These are phyloP conservation scores for Metschnikowia cerradonensis DNA, from an alignment of 805 yeast species.

Conservation along the genomic window DNA sequence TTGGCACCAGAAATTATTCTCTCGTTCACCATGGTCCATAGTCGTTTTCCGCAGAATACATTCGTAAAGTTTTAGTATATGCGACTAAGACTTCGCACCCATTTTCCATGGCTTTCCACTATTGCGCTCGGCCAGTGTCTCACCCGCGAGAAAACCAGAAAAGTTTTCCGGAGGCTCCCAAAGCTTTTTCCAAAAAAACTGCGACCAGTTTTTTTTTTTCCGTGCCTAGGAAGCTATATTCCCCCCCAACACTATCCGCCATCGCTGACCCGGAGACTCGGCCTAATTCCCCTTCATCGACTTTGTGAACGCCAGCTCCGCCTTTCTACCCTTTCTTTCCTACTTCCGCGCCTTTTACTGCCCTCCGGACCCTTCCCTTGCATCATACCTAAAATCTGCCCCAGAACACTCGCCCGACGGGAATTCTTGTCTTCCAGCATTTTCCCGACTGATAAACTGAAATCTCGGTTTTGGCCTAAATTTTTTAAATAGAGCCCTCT, in stretches of 20 bases:
- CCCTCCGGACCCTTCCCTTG: not conserved
- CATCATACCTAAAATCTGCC: not conserved
- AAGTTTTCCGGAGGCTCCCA: conserved; percentile 3
- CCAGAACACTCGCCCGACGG: not conserved
- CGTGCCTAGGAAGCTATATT: not conserved
- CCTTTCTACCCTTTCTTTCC: not conserved
- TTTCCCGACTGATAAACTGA: not conserved
- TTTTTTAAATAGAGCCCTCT: too few relatives aligned
- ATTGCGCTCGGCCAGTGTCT: conserved; percentile 6
- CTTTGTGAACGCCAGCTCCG: not conserved
- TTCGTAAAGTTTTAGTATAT: too few relatives aligned
- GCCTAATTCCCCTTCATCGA: not conserved
- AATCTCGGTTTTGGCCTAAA: not conserved
- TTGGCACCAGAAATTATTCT: too few relatives aligned
- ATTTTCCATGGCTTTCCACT: not conserved
- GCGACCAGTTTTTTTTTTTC: conserved; percentile 5
- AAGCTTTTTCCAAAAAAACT: not conserved
- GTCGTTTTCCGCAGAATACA: too few relatives aligned
- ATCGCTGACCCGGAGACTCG: not conserved
- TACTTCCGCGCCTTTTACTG: not conserved
- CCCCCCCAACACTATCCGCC: not conserved
- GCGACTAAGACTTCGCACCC: not conserved
- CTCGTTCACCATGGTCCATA: too few relatives aligned
- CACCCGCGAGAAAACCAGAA: conserved; percentile 5
- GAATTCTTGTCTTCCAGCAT: too few relatives aligned